Base-by-base conservation (phyloP, 1,284 basidiomycete species). In the Puccinia hordei region DNA sequence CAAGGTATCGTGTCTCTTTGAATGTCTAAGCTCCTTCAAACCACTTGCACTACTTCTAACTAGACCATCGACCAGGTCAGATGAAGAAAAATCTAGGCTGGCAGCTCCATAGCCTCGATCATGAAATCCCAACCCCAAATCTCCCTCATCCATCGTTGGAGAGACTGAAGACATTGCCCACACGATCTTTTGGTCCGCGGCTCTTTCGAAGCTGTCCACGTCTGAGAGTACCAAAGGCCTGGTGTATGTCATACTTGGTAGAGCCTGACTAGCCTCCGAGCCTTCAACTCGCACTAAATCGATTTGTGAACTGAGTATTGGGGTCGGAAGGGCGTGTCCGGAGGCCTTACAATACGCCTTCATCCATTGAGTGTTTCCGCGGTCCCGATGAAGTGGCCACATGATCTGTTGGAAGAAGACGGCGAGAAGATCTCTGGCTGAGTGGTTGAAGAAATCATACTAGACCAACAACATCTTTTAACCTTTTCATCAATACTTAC, bases 301-400 rank as follows among this genome's bases (percentile, higher is more conserved):
- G n/a, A 57, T 33, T 38, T 71, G 63, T 17, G 76, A 30, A 17
- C n/a, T 69, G 30, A 49, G 27, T 46, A 79, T 41, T 49, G 66
- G 66, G 49, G 63, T 79, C 51, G 76, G 76, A n/a, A 79, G 49
- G 8, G 57, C 66, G 66, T 79, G 76, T 27, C 76, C 76, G 30
- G 76, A 69, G 19, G 76, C 49, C 24, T 68, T 71, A 22, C 76
- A 68, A 61, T 79, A 79, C 41, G 76, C 63, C 30, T 57, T 71
- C 65, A 69, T 66, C 76, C 76, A 79, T 19, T 38, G 51, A 12
- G n/a, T 33, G 22, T 79, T 44, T 46, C 41, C 19, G 12, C 19
- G 22, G 30, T 41, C 2, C 38, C 46, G 53, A 49, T 38, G 10
- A 3, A 55, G 51, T 46, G 76, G 76, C 76, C 76, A 79, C 49